phyloP scores from a whole-genome alignment of 1,139 yeast genomes.

The Hyphopichia buzzinii region DNA sequence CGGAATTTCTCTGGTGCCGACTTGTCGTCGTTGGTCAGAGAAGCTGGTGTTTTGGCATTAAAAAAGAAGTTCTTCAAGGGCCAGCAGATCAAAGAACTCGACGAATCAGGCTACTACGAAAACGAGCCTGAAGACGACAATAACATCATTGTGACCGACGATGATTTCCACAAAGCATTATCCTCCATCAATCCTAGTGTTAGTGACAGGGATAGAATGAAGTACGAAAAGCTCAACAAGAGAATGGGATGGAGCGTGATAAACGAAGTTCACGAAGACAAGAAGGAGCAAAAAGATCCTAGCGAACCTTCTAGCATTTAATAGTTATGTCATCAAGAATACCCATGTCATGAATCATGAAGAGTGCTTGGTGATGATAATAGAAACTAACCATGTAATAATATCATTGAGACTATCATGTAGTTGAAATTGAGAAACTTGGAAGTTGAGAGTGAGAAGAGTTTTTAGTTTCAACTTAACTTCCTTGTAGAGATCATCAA shows the following conservation, averaged over 20 bases:
- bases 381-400: no score
- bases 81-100: constrained; percentile 49
- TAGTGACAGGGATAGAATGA: constrained; percentile 76
- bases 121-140: constrained; percentile 28
- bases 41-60: constrained; percentile 87
- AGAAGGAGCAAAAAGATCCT: no score
- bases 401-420: no score
- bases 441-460: no score
- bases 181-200: constrained; percentile 84
- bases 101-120: constrained; percentile 40
- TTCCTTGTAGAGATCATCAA: no score
- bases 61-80: constrained; percentile 62
- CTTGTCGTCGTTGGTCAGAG: constrained; percentile 84
- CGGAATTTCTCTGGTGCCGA: constrained; percentile 96
- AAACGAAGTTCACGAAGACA: constrained; percentile 14
- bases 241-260: constrained; percentile 57
- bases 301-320: no score
- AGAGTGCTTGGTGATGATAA: no score
- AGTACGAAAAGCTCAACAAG: constrained; percentile 64
- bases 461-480: no score
- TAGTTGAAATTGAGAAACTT: no score
- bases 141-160: constrained; percentile 53
- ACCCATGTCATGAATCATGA: no score
- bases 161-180: constrained; percentile 73
- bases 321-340: no score